Evolutionary conservation across 441 rosid genomes (phyloP).

Genomic region (Pelargonium australe): DNA sequence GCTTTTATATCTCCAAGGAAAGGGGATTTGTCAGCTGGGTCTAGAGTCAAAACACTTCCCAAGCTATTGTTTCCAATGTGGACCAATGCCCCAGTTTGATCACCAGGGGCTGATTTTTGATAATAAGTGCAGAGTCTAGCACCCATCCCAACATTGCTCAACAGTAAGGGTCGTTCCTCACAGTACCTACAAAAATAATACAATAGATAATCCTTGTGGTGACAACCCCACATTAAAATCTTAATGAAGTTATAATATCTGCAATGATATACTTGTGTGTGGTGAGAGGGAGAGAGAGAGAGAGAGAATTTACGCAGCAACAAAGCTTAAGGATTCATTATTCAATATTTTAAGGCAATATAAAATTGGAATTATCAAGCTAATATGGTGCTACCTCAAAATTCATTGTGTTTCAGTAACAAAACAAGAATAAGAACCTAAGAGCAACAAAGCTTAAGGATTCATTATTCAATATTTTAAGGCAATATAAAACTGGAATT

Average conservation of each 20-base stretch:
- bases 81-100: constrained; percentile 59
- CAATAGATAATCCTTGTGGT: constrained; percentile 2
- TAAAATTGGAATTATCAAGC: too few relatives aligned
- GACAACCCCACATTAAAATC: not conserved
- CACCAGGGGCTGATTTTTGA: constrained; percentile 73
- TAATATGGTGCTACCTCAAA: too few relatives aligned
- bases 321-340: too few relatives aligned
- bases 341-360: too few relatives aligned
- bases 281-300: not conserved
- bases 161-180: constrained; percentile 91
- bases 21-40: constrained; percentile 90
- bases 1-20: constrained; percentile 91
- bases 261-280: not conserved
- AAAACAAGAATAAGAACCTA: too few relatives aligned
- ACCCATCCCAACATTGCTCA: constrained; percentile 96
- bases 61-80: constrained; percentile 47
- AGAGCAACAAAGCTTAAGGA: too few relatives aligned
- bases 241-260: not conserved
- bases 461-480: too few relatives aligned
- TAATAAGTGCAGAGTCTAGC: constrained; percentile 90
- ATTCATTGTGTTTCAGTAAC: too few relatives aligned
- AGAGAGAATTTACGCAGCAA: not conserved
- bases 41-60: constrained; percentile 71
- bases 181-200: constrained; percentile 55
- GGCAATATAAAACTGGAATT: too few relatives aligned